Percentiles rank a stretch among this genome's conserved stretches.
Conservation (phyloP, 139 green algal genomes). For the Bryopsis sp. region DNA sequence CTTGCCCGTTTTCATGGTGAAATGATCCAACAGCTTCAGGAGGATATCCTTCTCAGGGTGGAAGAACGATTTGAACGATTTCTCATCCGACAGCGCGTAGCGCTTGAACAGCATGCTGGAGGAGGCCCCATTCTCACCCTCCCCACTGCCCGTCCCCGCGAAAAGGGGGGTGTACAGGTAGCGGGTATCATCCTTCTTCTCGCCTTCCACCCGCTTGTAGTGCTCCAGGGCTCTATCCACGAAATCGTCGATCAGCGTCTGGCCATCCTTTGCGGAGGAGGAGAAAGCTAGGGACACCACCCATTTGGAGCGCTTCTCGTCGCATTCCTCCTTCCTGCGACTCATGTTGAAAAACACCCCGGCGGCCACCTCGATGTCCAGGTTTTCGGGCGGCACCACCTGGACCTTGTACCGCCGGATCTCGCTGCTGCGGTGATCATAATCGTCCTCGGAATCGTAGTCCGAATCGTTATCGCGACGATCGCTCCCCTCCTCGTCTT, state of each 20-base stretch:
- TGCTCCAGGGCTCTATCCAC: not conserved
- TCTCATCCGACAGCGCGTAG: slow-evolving; percentile 32
- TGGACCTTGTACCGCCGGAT: not conserved
- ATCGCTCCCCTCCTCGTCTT: too few relatives aligned
- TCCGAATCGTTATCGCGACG: not conserved
- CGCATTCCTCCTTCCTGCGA: not conserved
- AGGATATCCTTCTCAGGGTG: slow-evolving; percentile 33
- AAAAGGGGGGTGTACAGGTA: slow-evolving; percentile 31
- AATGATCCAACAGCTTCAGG: slow-evolving; percentile 25
- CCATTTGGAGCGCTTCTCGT: too few relatives aligned
- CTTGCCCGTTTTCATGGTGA: slow-evolving; percentile 23
- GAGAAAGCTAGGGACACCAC: slow-evolving; percentile 4
- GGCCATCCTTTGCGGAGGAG: not conserved
- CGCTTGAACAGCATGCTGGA: slow-evolving; percentile 13
- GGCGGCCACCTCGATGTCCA: slow-evolving; percentile 6
- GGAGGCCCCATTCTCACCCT: not conserved
- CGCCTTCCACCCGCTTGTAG: not conserved
- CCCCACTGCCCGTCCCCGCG: too few relatives aligned
- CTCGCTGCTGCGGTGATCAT: not conserved
- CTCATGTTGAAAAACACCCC: slow-evolving; percentile 19
- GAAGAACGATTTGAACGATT: slow-evolving; percentile 40
- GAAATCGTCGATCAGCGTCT: slow-evolving; percentile 4
- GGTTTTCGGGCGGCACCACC: slow-evolving; percentile 16
- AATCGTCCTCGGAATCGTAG: not conserved
- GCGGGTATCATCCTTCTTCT: slow-evolving; percentile 11